phyloP scores from a whole-genome alignment of 2,329 filamentous ascomycete genomes.

The Daldinia eschscholtzii region DNA sequence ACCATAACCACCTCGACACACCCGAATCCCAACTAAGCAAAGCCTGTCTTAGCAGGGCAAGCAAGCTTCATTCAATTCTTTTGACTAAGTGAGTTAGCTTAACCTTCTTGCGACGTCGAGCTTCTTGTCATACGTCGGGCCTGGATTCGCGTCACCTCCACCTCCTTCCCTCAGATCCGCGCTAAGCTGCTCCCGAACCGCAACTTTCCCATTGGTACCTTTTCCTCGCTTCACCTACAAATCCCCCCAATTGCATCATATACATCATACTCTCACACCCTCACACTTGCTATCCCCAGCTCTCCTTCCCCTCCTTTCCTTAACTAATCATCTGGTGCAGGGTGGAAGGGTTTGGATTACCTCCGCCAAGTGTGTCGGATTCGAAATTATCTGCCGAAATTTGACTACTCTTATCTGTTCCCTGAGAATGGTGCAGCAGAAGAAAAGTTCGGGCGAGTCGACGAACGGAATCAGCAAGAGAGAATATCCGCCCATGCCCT shows the following conservation, averaged over 20 bases:
- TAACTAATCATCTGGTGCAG: constrained; percentile 43
- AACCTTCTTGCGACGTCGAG: constrained; percentile 25
- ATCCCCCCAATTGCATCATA: constrained; percentile 44
- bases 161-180: constrained; percentile 41
- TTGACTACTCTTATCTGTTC: constrained; percentile 41
- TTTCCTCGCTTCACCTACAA: constrained; percentile 28
- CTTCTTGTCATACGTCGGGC: constrained; percentile 41
- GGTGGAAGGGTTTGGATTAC: constrained; percentile 47
- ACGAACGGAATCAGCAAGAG: constrained; percentile 52
- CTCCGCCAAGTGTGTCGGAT: constrained; percentile 43
- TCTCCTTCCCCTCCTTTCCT: constrained; percentile 18
- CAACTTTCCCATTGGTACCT: constrained; percentile 39
- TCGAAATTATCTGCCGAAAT: constrained; percentile 41
- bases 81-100: constrained; percentile 45
- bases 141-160: constrained; percentile 46
- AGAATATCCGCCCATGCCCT: constrained; percentile 50
- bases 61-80: constrained; percentile 39
- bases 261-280: constrained; percentile 11
- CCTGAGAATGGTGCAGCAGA: constrained; percentile 54
- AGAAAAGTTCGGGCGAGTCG: constrained; percentile 49
- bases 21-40: constrained; percentile 27
- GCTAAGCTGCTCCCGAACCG: constrained; percentile 41
- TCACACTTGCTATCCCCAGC: constrained; percentile 19
- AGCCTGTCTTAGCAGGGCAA: constrained; percentile 49
- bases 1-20: constrained; percentile 34